A percentile compares a stretch with the other conserved stretches of the same genome.
Evolutionary conservation across 2,329 filamentous ascomycete genomes (phyloP).

Genomic region (Cladosporium sp.): DNA sequence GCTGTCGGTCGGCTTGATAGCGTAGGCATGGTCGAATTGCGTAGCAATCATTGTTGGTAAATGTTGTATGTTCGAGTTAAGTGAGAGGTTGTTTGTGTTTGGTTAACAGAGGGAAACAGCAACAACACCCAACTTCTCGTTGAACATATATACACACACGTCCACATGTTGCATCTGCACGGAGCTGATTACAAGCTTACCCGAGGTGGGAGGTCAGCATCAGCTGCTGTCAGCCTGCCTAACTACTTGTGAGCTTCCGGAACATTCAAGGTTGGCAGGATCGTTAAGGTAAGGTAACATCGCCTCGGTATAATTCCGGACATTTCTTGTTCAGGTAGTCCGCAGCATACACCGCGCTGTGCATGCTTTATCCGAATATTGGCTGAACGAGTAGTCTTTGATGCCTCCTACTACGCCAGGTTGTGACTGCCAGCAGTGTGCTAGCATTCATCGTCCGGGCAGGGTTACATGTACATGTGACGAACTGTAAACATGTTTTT

Average conservation of each 20-base stretch:
- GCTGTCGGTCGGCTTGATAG: slow-evolving; percentile 37
- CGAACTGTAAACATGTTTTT: neutral
- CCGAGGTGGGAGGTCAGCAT: slow-evolving; percentile 4
- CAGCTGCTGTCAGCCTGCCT: neutral
- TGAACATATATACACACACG: neutral
- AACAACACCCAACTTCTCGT: neutral
- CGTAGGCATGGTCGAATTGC: slow-evolving; percentile 8
- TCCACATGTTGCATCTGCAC: neutral
- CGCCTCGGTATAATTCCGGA: neutral
- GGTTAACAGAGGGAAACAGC: neutral
- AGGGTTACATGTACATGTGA: neutral
- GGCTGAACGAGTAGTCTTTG: neutral
- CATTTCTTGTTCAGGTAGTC: neutral
- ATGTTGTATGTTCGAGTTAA: neutral
- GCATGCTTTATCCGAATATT: neutral
- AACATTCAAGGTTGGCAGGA: neutral
- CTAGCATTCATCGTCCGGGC: neutral
- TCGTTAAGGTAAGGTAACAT: neutral
- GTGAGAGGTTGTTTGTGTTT: neutral
- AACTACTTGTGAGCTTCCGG: neutral
- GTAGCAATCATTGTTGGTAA: neutral
- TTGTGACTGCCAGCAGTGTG: neutral
- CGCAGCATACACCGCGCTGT: neutral
- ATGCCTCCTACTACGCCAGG: neutral
- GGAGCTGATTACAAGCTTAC: slow-evolving; percentile 16